Evolutionary conservation across 2,329 filamentous ascomycete species (phyloP).

Genomic region (Apiospora hydei): DNA sequence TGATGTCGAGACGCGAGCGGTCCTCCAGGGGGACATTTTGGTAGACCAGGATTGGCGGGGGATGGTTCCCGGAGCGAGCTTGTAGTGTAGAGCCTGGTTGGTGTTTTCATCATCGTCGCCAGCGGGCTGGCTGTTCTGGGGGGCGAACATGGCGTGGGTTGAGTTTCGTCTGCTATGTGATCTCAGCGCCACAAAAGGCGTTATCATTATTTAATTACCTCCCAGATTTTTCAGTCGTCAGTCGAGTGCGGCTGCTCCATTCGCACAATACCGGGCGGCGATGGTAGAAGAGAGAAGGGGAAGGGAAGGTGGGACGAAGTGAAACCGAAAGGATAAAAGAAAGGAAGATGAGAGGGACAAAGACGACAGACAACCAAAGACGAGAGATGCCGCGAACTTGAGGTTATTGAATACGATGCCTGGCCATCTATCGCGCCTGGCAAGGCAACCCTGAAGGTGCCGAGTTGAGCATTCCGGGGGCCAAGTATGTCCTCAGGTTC

Average conservation of each 20-base stretch:
- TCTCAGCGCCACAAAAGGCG: slow-evolving; percentile 31
- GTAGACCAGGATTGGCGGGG: not conserved
- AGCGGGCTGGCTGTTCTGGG: not conserved
- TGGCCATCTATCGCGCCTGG: not conserved
- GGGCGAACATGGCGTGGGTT: not conserved
- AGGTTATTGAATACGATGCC: not conserved
- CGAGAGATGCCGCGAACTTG: not conserved
- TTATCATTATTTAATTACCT: slow-evolving; percentile 27
- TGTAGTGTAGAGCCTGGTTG: not conserved
- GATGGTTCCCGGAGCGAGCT: not conserved
- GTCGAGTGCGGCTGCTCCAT: slow-evolving; percentile 2
- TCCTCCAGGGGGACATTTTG: slow-evolving; percentile 32
- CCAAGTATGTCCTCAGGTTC: not conserved
- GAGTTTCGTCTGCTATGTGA: slow-evolving; percentile 23
- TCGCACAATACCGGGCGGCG: slow-evolving; percentile 11
- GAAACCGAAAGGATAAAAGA: slow-evolving; percentile 9
- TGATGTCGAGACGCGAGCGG: slow-evolving; percentile 35
- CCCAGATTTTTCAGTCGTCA: slow-evolving; percentile 4
- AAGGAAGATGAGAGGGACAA: slow-evolving; percentile 1
- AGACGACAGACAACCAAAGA: not conserved
- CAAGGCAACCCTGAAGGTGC: slow-evolving; percentile 6
- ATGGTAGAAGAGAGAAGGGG: not conserved
- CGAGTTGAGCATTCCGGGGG: slow-evolving; percentile 15
- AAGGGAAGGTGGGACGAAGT: not conserved
- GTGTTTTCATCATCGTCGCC: not conserved